phyloP scores from a whole-genome alignment of 257 asterid species.

The Salvia splendens region DNA sequence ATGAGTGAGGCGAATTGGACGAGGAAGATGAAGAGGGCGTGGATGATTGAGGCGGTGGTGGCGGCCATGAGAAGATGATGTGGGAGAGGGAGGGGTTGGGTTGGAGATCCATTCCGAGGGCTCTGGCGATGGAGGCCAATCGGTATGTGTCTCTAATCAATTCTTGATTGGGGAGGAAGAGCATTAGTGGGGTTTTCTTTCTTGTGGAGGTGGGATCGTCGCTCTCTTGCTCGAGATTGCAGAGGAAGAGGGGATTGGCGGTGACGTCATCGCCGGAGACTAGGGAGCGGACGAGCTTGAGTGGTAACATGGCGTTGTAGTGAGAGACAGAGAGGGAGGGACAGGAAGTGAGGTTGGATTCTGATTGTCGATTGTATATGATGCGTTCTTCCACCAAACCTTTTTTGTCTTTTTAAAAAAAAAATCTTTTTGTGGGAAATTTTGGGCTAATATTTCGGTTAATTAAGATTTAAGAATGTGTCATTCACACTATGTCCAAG shows the following conservation, averaged over 20 bases:
- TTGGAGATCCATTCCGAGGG: constrained; percentile 62
- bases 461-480: too few species aligned
- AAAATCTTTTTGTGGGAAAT: too few species aligned
- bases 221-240: constrained; percentile 23
- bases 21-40: constrained; percentile 28
- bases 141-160: constrained; percentile 54
- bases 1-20: constrained; percentile 21
- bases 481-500: too few species aligned
- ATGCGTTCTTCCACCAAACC: background rate
- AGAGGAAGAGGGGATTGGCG: constrained; percentile 40
- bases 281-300: constrained; percentile 47
- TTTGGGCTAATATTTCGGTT: too few species aligned
- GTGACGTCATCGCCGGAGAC: constrained; percentile 45
- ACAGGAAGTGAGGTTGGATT: constrained; percentile 17
- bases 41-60: constrained; percentile 25
- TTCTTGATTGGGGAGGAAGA: constrained; percentile 60
- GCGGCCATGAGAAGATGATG: constrained; percentile 66
- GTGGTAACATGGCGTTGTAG: constrained; percentile 44
- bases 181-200: constrained; percentile 44
- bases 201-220: constrained; percentile 28
- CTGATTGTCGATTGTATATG: constrained; percentile 8
- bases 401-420: too few species aligned
- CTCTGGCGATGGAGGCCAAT: constrained; percentile 55
- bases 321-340: constrained; percentile 3
- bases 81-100: constrained; percentile 68